These are phyloP conservation scores for Arabidopsis thaliana DNA, from an alignment of 345 rosid species.

Conservation along the genomic window TAIR10.1 NC_003070.9:9395001-9395500, in stretches of 20 bases:
- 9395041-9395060: constrained; percentile 6
- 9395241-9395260: not conserved
- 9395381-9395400: constrained; percentile 48
- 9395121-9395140: constrained; percentile 81
- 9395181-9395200: constrained; percentile 96
- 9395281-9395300: constrained; percentile 43
- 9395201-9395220: constrained; percentile 74
- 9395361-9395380: constrained; percentile 56
- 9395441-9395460: constrained; percentile 78
- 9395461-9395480: not conserved
- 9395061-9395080: constrained; percentile 70
- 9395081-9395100: constrained; percentile 98
- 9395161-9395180: constrained; percentile 62
- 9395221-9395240: not conserved
- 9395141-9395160: constrained; percentile 61
- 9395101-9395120: constrained; percentile 76
- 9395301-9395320: constrained; percentile 83
- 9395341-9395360: constrained; percentile 77
- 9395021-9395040: not conserved
- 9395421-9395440: constrained; percentile 96
- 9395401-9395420: constrained; percentile 57
- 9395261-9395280: not conserved
- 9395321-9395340: constrained; percentile 93
- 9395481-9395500: constrained; percentile 12
- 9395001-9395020: not conserved